Evolutionary conservation across 164 flowering plant species (phyloP), one percentile per base, ranked within the genome.

Genomic region (Chloranthus sessilifolius): DNA sequence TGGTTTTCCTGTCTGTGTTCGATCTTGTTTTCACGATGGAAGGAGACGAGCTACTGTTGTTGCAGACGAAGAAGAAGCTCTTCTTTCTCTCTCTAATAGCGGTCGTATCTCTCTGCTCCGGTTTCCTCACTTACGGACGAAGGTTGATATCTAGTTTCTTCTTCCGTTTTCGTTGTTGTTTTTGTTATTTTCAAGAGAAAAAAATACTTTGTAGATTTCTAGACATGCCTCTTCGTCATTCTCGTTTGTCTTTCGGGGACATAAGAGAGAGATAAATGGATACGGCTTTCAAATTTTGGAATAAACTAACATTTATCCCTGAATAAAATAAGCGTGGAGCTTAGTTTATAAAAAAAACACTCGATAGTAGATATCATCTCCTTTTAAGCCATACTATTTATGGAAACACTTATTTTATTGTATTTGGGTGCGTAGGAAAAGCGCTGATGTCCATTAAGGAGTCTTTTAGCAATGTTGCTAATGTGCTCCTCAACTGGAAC

Each of bases 401-500:
- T 5, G 43, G 43, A 17, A 17, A n/a, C 20, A n/a, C 43, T 17
- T 1, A 8, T 41, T 41, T 21, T 41, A 2, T 41, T 19, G 24
- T 21, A 19, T 41, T 41, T 41, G 44, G n/a, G n/a, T n/a, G n/a
- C 47, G 48, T 59, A 91, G 98, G 94, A 5, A 76, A 74, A 65
- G 88, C 88, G 11, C 56, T 91, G 52, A 72, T 80, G 83, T 30
- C 74, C 16, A 70, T 88, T 0, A 91, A 88, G 58, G 71, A 81
- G 4, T 83, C 94, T 0, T 80, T 91, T 43, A 74, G 85, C 63
- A 76, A 85, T 38, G 81, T 72, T 21, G 90, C 74, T 7, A 82
- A 88, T 51, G 77, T 67, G 62, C 72, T 91, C 0, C 65, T 74
- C 11, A 96, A 85, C 55, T 91, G 98, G 98, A 81, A 83, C 49